Evolutionary conservation across 371 early-diverging fungal species (phyloP).

Genomic region (Rhizopus sp.): DNA sequence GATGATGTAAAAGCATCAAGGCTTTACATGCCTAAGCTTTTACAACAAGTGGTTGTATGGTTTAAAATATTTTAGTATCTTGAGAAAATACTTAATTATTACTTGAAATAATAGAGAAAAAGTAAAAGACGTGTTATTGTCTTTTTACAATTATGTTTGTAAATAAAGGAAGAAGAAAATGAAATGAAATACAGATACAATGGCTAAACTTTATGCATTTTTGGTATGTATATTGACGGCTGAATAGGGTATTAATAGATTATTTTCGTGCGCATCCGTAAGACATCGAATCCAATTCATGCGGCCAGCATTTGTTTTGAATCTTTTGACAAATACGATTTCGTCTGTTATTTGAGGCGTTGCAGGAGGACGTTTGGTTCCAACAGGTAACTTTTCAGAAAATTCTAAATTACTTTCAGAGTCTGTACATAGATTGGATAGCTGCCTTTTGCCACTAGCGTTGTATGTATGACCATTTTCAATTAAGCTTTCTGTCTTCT

Average conservation of each 20-base stretch:
- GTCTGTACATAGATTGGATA: slow-evolving; percentile 19
- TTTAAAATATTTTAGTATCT: no score
- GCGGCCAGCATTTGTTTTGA: slow-evolving; percentile 18
- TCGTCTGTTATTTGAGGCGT: slow-evolving; percentile 20
- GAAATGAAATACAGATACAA: slow-evolving; percentile 7
- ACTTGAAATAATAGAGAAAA: no score
- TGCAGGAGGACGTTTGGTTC: slow-evolving; percentile 18
- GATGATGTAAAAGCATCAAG: no score
- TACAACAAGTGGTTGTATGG: background rate
- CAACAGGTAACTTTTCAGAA: slow-evolving; percentile 23
- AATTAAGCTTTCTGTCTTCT: slow-evolving; percentile 21
- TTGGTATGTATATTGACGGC: slow-evolving; percentile 14
- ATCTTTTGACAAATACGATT: slow-evolving; percentile 23
- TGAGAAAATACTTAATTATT: no score
- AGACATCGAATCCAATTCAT: slow-evolving; percentile 19
- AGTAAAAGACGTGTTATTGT: no score
- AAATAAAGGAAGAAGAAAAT: background rate
- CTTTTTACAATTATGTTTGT: background rate
- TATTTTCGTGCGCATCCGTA: slow-evolving; percentile 13
- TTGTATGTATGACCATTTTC: slow-evolving; percentile 22
- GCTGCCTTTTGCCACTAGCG: slow-evolving; percentile 23
- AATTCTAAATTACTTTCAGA: slow-evolving; percentile 26
- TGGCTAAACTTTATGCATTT: slow-evolving; percentile 7
- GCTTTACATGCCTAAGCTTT: no score
- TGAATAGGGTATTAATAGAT: slow-evolving; percentile 19